These are phyloP conservation scores for Lasiosphaeria hispida DNA, from an alignment of 495 filamentous ascomycete genomes.

Conservation along the genomic window DNA sequence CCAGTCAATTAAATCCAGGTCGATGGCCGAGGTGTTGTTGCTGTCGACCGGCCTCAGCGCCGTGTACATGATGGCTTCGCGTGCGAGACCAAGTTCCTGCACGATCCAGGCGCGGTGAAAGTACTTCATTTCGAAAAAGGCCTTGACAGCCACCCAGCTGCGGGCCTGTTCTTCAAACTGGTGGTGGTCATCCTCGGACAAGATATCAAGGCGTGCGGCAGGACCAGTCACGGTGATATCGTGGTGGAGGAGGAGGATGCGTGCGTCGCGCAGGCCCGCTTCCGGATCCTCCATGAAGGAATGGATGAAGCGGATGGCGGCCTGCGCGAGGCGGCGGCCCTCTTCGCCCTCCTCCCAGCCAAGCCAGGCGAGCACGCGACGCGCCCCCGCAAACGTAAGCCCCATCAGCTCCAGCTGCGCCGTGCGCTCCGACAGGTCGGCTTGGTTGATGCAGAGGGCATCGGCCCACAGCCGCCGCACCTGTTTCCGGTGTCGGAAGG, in stretches of 20 bases:
- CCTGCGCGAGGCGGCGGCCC: conserved; percentile 5
- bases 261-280: conserved; percentile 6
- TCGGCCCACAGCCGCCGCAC: conserved; percentile 33
- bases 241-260: conserved; percentile 18
- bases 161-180: conserved; percentile 13
- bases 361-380: conserved; percentile 27
- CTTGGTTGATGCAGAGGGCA: conserved; percentile 39
- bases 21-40: not conserved
- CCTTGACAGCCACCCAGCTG: conserved; percentile 17
- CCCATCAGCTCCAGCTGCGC: conserved; percentile 38
- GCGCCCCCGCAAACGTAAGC: conserved; percentile 28
- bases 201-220: conserved; percentile 1
- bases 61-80: conserved; percentile 15
- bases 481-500: conserved; percentile 12
- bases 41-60: conserved; percentile 9
- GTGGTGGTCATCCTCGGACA: conserved; percentile 12
- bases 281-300: conserved; percentile 20
- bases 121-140: conserved; percentile 20
- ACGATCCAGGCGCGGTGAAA: conserved; percentile 28
- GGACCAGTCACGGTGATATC: not conserved
- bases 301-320: conserved; percentile 19
- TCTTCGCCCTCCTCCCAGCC: conserved; percentile 24
- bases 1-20: conserved; percentile 16
- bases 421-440: conserved; percentile 31
- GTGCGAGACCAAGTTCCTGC: conserved; percentile 24